These are phyloP conservation scores for Solanum chilense DNA, from an alignment of 257 asterid species.

Conservation along the genomic window DNA sequence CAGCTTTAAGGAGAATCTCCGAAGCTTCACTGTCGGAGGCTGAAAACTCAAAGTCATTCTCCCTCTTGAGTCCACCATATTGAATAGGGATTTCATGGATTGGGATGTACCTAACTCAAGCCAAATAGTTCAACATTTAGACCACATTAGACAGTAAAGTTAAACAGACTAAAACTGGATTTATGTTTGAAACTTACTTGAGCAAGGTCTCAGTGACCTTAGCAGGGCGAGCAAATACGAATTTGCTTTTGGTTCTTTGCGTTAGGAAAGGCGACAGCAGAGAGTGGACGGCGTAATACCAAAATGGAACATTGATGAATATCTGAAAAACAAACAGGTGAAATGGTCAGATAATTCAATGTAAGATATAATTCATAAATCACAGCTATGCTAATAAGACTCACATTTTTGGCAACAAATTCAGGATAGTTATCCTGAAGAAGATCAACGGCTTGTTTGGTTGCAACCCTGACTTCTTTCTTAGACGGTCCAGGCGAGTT, in stretches of 20 bases:
- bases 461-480: conserved; percentile 59
- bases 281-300: conserved; percentile 65
- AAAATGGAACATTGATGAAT: conserved; percentile 74
- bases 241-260: conserved; percentile 70
- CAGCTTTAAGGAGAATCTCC: conserved; percentile 51
- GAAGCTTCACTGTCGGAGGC: conserved; percentile 31
- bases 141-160: not conserved
- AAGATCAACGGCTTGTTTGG: conserved; percentile 48
- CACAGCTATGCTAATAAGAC: not conserved
- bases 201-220: conserved; percentile 74
- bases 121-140: not conserved
- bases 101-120: conserved; percentile 50
- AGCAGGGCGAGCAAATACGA: conserved; percentile 62
- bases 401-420: conserved; percentile 68
- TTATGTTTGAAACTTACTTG: conserved; percentile 36
- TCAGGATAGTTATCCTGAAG: conserved; percentile 88
- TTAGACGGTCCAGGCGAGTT: conserved; percentile 53
- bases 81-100: conserved; percentile 60
- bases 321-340: conserved; percentile 30
- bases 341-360: not conserved
- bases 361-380: not conserved
- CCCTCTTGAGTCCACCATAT: conserved; percentile 67
- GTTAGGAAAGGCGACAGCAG: conserved; percentile 64
- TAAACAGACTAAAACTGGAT: too few relatives aligned
- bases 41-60: conserved; percentile 44